Base-by-base conservation (phyloP, 352 stramenopile genomes). In the Globisporangium megalacanthum region DNA sequence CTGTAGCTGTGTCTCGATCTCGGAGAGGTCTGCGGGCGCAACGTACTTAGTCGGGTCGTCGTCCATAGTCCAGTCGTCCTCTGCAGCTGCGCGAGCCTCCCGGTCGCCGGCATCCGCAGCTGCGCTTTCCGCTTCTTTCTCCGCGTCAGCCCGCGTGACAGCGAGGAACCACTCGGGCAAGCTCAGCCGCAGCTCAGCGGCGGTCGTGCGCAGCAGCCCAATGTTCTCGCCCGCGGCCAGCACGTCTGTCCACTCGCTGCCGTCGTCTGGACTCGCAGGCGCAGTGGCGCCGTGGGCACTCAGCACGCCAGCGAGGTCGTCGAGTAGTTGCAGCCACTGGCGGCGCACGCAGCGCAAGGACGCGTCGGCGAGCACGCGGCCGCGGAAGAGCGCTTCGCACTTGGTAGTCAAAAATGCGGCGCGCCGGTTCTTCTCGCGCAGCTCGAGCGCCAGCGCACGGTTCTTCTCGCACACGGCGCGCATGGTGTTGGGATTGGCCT, bases 341-440 rank as follows among this genome's bases (percentile, higher is more conserved):
- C 69, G 69, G 29, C 73, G 70, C 22, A 92, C 58, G 42, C 75
- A 83, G 42, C 75, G 73, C 25, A 92, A 79, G 1, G 72, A 79
- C 33, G 67, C 71, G 53, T 75, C 64, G 8, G 71, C 63, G 2
- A 89, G 51, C 22, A 69, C 78, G 49, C 69, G 68, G 9, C 77
- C 73, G 5, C 70, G 77, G 58, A 81, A 93, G 15, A 93, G 61
- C 39, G 77, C 60, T 65, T 89, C 74, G 69, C 80, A 92, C 52
- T 88, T 92, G 8, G 66, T 58, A 41, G 70, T 66, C 25, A 94
- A 52, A 46, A 85, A 91, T 37, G 65, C 46, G 36, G 92, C 88
- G 6, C 85, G 81, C 11, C 83, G 79, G 60, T 92, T 94, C 61
- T 94, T 94, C 61, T 94, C 85, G 50, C 72, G 69, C 60, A 92